These are phyloP conservation scores for Ceratobasidium sp. DNA, from an alignment of 1,284 basidiomycete species.

Conservation along the genomic window DNA sequence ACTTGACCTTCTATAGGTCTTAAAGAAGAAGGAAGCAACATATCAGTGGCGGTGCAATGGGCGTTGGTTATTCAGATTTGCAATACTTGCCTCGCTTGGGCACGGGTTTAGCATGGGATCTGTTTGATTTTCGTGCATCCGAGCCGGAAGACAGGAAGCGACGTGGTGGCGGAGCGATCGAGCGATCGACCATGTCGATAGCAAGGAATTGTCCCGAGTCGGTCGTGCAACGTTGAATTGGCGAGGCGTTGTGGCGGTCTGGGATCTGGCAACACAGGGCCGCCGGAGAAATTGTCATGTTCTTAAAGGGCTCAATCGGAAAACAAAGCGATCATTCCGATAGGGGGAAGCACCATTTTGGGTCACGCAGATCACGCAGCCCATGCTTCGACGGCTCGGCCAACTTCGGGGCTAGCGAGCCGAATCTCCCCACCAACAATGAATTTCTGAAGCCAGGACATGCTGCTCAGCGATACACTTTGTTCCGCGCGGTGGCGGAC, in stretches of 20 bases:
- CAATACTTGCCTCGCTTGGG: background rate
- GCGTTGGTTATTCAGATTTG: background rate
- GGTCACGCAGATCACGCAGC: background rate
- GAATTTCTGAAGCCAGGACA: background rate
- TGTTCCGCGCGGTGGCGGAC: conserved; percentile 1
- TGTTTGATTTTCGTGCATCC: background rate
- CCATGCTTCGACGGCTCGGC: background rate
- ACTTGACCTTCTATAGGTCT: background rate
- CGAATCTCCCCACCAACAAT: background rate
- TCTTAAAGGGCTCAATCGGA: background rate
- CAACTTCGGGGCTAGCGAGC: background rate
- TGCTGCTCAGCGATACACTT: background rate
- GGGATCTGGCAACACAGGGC: background rate
- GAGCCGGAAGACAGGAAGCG: too few relatives aligned
- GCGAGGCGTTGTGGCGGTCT: background rate
- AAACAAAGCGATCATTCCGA: background rate
- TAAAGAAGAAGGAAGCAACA: background rate
- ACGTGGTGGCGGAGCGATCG: too few relatives aligned
- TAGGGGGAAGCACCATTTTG: background rate
- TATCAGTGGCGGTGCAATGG: conserved; percentile 5
- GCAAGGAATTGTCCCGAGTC: too few relatives aligned
- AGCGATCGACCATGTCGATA: too few relatives aligned
- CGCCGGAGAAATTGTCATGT: background rate
- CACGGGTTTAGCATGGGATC: background rate
- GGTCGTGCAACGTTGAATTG: background rate